Conservation (phyloP, 2,329 filamentous ascomycete genomes). For the Verticillium alfalfae region DNA sequence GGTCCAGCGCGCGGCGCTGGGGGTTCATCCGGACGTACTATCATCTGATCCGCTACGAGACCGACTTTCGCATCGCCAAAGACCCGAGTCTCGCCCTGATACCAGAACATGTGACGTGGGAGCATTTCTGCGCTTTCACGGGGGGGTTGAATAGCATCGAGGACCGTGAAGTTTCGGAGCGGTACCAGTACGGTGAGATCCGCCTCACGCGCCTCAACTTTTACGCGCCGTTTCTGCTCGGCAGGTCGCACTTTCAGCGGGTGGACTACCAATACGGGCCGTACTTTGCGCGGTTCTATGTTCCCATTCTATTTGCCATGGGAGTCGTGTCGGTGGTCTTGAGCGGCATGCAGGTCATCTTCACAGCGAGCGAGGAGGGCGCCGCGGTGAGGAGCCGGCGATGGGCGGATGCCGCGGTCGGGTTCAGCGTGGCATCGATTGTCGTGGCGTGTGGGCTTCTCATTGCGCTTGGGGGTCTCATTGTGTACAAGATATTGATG, state of each 20-base stretch:
- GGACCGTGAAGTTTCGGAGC: conserved; percentile 10
- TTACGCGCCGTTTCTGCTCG: conserved; percentile 15
- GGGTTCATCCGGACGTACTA: conserved; percentile 27
- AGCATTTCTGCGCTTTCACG: conserved; percentile 11
- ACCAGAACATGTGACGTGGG: conserved; percentile 10
- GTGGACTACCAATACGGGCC: conserved; percentile 15
- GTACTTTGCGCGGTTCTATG: conserved; percentile 17
- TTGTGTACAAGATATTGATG: conserved; percentile 10
- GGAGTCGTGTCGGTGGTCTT: conserved; percentile 14
- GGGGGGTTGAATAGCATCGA: conserved; percentile 4
- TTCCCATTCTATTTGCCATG: conserved; percentile 16
- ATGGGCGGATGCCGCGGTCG: conserved; percentile 4
- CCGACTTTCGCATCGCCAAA: conserved; percentile 27
- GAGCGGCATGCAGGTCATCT: conserved; percentile 13
- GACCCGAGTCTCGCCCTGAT: conserved; percentile 5
- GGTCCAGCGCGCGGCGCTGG: conserved; percentile 16
- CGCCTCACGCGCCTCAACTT: conserved; percentile 12
- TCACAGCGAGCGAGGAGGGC: conserved; percentile 7
- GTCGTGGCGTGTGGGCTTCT: conserved; percentile 5
- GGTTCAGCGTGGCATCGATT: conserved; percentile 9
- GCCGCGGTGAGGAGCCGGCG: background rate
- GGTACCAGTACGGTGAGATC: conserved; percentile 9
- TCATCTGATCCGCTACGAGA: conserved; percentile 22
- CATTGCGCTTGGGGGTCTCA: background rate
- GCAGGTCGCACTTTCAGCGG: conserved; percentile 14